Base-by-base conservation (phyloP, 2,329 filamentous ascomycete genomes). In the Botrytis pseudocinerea region DNA sequence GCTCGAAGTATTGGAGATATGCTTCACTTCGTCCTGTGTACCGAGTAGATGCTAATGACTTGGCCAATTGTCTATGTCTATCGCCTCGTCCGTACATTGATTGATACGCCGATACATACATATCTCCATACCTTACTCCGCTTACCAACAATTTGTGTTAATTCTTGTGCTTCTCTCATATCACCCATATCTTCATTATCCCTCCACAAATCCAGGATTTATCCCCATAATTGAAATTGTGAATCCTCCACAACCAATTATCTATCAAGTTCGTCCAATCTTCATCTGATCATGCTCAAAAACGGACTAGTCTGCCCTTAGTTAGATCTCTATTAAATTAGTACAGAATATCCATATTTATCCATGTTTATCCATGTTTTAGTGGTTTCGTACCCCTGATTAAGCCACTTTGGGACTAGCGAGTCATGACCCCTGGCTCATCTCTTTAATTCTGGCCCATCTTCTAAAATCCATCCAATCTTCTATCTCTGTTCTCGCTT, bases 391-490 rank as follows among this genome's bases (percentile, higher is more conserved):
- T 60, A 32, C 70, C 70, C 70, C 70, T 71, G 70, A 28, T 59
- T 71, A 71, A 60, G n/a, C 70, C 28, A n/a, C 20, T 42, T 71
- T 66, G 1, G 40, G 57, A 18, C 4, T 66, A 57, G 48, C 9
- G 4, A n/a, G 25, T 12, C 4, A 48, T 12, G 10, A 7, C 35
- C 35, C 70, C 70, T 48, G 9, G 70, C 14, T 51, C 22, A 38
- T 32, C 44, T n/a, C 44, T 46, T 44, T 40, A 51, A 62, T 62
- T 71, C 61, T 54, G 63, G 70, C 70, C 70, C 28, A n/a, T n/a
- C 35, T 51, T 14, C 44, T 32, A 35, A 65, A 65, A 65, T 65
- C 12, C 16, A 65, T 46, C 40, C 16, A 65, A 35, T 65, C 62
- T n/a, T 51, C 44, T 38, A 48, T 51, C 63, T n/a, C 42, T 44